Evolutionary conservation across 305 asterid genomes (phyloP).

Genomic region (Nicotiana rustica): DNA sequence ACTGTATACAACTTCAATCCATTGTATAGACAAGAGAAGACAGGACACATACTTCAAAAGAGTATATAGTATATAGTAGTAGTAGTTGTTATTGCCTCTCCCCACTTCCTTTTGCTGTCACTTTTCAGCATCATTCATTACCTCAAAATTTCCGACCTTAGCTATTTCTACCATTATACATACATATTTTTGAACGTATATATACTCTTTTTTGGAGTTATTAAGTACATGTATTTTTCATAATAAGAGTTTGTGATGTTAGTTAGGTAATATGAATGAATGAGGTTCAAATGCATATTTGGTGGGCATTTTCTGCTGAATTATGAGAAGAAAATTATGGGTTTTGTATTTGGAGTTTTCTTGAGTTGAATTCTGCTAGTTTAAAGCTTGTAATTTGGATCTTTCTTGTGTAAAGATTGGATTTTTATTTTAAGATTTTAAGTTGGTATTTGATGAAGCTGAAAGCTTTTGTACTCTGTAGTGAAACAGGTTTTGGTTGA

Average conservation of each 20-base stretch:
- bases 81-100: not conserved
- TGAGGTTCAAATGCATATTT: slow-evolving; percentile 33
- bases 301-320: slow-evolving; percentile 35
- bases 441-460: slow-evolving; percentile 51
- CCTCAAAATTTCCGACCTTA: not conserved
- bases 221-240: not conserved
- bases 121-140: not conserved
- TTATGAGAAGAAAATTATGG: slow-evolving; percentile 25
- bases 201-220: not conserved
- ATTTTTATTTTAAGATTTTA: slow-evolving; percentile 9
- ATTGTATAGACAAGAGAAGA: no score
- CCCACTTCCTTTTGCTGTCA: slow-evolving; percentile 27
- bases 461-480: slow-evolving; percentile 40
- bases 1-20: no score
- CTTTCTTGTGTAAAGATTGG: not conserved
- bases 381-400: slow-evolving; percentile 35
- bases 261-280: not conserved
- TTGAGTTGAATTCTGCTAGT: slow-evolving; percentile 30
- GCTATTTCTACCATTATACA: not conserved
- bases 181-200: not conserved
- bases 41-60: no score
- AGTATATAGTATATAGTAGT: not conserved
- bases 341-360: slow-evolving; percentile 23
- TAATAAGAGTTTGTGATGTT: no score
- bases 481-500: slow-evolving; percentile 54